Evolutionary conservation across 164 flowering plant species (phyloP).

Genomic region (Sedum album): DNA sequence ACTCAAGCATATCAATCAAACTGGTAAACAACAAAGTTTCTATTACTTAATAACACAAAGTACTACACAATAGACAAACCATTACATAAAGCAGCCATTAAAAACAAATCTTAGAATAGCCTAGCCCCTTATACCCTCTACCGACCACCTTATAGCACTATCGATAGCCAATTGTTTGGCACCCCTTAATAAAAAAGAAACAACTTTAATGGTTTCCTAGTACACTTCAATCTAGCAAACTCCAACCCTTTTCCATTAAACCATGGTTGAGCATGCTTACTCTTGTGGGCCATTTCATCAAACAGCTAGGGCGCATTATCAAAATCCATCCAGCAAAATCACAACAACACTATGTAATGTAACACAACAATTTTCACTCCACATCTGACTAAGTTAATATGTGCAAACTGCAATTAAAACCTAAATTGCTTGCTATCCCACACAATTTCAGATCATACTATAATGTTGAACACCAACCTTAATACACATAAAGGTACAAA

Average conservation of each 20-base stretch:
- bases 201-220: slow-evolving; percentile 2
- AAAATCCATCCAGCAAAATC: background rate
- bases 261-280: slow-evolving; percentile 5
- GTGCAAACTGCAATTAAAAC: background rate
- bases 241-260: background rate
- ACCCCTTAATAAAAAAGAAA: background rate
- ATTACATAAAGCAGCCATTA: background rate
- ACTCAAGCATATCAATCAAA: slow-evolving; percentile 7
- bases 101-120: background rate
- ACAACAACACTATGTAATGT: background rate
- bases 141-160: slow-evolving; percentile 1
- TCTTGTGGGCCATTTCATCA: slow-evolving; percentile 5
- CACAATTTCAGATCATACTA: slow-evolving; percentile 1
- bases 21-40: slow-evolving; percentile 6
- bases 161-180: background rate
- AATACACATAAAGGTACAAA: background rate
- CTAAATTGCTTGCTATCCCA: background rate
- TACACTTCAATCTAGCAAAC: background rate
- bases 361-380: background rate
- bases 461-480: too few species aligned
- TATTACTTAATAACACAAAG: slow-evolving; percentile 6
- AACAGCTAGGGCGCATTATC: slow-evolving; percentile 2
- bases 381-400: background rate
- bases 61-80: background rate
- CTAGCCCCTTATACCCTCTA: slow-evolving; percentile 1